Conservation (phyloP, 139 green algal genomes). For the Desmodesmus armatus region DNA sequence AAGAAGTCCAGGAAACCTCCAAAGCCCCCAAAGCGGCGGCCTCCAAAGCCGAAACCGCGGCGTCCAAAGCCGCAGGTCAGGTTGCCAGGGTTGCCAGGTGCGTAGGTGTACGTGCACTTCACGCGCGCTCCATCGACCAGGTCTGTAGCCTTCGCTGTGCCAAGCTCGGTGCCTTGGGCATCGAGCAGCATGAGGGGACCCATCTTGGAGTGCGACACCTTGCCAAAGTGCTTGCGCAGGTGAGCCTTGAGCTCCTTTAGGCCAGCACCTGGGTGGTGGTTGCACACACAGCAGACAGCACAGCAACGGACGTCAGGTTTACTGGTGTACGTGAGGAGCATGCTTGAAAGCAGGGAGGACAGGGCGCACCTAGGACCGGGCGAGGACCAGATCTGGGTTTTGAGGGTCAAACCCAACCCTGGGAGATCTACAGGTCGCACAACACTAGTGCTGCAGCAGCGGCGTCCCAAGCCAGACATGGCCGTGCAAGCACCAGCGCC, state of each 20-base stretch:
- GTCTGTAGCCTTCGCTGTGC: not conserved
- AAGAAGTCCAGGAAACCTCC: not conserved
- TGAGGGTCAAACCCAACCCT: too few relatives aligned
- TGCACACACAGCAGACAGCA: too few relatives aligned
- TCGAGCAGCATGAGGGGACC: not conserved
- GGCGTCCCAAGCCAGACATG: too few relatives aligned
- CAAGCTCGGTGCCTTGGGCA: not conserved
- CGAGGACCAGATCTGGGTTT: too few relatives aligned
- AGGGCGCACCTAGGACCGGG: too few relatives aligned
- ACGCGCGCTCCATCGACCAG: not conserved
- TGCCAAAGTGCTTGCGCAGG: not conserved
- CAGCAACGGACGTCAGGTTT: too few relatives aligned
- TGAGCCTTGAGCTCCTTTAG: not conserved
- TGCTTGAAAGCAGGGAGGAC: too few relatives aligned
- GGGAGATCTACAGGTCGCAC: too few relatives aligned
- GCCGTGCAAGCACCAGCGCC: too few relatives aligned
- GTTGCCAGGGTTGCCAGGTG: not conserved
- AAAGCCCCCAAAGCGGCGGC: not conserved
- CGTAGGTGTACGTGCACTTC: conserved; percentile 6
- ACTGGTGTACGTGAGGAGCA: too few relatives aligned
- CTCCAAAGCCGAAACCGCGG: not conserved
- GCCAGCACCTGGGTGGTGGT: not conserved
- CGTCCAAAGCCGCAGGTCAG: not conserved
- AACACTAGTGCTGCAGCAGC: too few relatives aligned
- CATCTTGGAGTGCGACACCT: conserved; percentile 16